Base-by-base conservation (phyloP, 129 eudicot genomes). In the Lactuca saligna region DNA sequence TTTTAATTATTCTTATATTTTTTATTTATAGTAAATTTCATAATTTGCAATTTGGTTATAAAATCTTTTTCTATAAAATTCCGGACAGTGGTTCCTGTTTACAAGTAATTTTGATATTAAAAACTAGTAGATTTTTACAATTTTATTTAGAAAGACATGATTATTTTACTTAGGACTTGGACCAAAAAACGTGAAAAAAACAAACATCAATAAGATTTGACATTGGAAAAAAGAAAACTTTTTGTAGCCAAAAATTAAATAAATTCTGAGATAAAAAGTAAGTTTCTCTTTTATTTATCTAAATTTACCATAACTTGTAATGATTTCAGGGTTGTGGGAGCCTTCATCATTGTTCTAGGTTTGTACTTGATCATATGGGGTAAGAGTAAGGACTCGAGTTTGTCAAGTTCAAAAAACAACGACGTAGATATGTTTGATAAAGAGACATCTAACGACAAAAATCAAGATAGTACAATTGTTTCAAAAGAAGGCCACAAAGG, bases 311-410 rank as follows among this genome's bases (percentile, higher is more conserved):
- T 46, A 42, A 42, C 5, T 65, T n/a, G 6, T 34, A 25, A 14
- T 68, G 5, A 61, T 59, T 78, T 33, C 46, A 84, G 89, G 65
- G 70, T 81, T 51, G 62, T 75, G 11, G 84, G 89, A 68, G 84
- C 86, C 2, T 38, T 78, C n/a, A 29, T 81, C 68, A 81, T 84
- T 7, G 84, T 81, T 31, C n/a, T 49, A 0, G 89, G 86, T 14
- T 65, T 84, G 66, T 84, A 84, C 71, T 59, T 84, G 10, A 84
- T 84, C 69, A 75, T 84, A 68, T 81, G 86, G 89, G 86, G 86
- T 44, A 81, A 81, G 74, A 78, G 86, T 51, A 84, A 77, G 63
- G 89, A 81, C 70, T 73, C 76, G 50, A 78, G 72, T 56, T 74
- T 71, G 35, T 80, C 80, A 0, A 69, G 74, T 3, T 57, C 82